These are phyloP conservation scores for Rhodotorula graminis DNA, from an alignment of 768 basidiomycete genomes.

Conservation along the genomic window DNA sequence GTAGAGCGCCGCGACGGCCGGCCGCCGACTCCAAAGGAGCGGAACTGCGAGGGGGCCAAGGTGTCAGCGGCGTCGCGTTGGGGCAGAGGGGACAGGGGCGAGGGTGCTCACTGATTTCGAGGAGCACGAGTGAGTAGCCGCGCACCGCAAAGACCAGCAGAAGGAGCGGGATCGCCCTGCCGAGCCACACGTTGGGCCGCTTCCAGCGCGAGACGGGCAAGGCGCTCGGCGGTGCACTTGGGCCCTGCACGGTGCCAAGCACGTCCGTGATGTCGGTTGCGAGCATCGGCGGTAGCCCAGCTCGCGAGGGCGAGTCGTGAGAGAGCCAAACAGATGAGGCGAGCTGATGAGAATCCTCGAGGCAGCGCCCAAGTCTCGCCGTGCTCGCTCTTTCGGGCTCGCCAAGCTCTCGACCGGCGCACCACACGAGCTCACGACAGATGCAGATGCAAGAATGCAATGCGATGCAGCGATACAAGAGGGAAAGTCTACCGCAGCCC, in stretches of 20 bases:
- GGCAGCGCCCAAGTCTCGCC: no score
- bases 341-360: not conserved
- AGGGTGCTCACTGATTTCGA: conserved; percentile 4
- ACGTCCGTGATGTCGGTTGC: no score
- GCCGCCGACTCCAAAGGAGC: not conserved
- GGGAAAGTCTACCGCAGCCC: not conserved
- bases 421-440: no score
- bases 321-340: not conserved
- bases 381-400: no score
- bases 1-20: not conserved
- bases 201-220: not conserved
- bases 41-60: conserved; percentile 2
- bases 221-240: no score
- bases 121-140: conserved; percentile 14
- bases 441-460: no score
- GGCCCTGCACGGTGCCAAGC: no score
- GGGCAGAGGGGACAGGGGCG: no score
- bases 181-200: conserved; percentile 25
- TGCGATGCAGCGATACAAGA: not conserved
- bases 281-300: not conserved
- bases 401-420: not conserved
- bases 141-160: conserved; percentile 13
- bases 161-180: conserved; percentile 15
- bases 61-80: fast-evolving
- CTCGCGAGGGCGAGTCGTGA: not conserved